Evolutionary conservation across 2,329 filamentous ascomycete species (phyloP).

Genomic region (Colletotrichum acutatum): DNA sequence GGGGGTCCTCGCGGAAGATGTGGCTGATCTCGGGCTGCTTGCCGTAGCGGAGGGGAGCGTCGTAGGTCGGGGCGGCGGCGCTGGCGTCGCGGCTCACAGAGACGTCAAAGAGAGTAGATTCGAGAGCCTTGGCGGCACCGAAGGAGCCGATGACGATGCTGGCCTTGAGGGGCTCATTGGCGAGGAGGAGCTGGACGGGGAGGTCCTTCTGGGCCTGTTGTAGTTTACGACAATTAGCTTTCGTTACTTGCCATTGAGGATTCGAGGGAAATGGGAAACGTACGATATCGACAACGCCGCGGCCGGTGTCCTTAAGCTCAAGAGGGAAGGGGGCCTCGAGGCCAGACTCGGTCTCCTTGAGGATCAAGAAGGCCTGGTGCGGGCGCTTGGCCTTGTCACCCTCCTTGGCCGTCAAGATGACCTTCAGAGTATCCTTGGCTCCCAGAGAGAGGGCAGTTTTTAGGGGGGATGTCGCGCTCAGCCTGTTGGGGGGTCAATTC

Average conservation of each 20-base stretch:
- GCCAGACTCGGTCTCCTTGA: conserved; percentile 77
- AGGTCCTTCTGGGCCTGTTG: conserved; percentile 87
- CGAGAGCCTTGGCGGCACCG: conserved; percentile 75
- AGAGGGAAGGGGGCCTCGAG: conserved; percentile 90
- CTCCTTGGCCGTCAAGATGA: conserved; percentile 84
- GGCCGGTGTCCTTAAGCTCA: conserved; percentile 86
- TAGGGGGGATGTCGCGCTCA: conserved; percentile 69
- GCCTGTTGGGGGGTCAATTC: conserved; percentile 52
- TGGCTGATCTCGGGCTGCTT: conserved; percentile 89
- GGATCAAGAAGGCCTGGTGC: conserved; percentile 91
- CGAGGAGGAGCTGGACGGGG: conserved; percentile 81
- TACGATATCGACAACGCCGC: conserved; percentile 87
- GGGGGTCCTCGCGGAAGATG: conserved; percentile 83
- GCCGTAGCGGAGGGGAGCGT: conserved; percentile 83
- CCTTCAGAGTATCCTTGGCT: conserved; percentile 79
- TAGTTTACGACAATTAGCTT: conserved; percentile 41
- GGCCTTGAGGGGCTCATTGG: conserved; percentile 77
- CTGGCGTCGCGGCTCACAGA: conserved; percentile 72
- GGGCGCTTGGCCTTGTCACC: conserved; percentile 82
- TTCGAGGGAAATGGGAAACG: conserved; percentile 45
- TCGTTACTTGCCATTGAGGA: neutral
- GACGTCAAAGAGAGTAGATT: conserved; percentile 79
- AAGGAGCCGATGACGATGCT: conserved; percentile 89
- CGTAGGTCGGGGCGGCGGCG: conserved; percentile 67
- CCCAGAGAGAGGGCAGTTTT: conserved; percentile 73